Evolutionary conservation across 208 protist genomes (phyloP), one percentile per base, ranked within the genome.

Genomic region (Leishmania tropica): DNA sequence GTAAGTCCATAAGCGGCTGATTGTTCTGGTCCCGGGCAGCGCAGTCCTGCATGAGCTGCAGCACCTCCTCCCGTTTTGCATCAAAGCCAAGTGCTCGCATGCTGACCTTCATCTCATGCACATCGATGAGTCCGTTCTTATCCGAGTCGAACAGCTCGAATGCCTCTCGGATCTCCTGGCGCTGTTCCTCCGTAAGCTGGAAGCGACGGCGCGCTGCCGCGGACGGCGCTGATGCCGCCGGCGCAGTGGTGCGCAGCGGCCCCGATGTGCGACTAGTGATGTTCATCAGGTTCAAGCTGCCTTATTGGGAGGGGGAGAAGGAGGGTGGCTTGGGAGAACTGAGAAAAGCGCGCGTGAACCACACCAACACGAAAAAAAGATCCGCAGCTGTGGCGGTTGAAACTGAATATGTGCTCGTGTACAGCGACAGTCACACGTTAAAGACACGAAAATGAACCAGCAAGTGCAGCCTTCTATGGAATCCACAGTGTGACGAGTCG

Each of bases 71-170:
- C 75, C 99, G 99, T 90, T 99, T 99, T 13, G 95, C 98, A 80
- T 99, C 99, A 89, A 99, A 99, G 47, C 99, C 99, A 0, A 99
- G 90, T 24, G 99, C 99, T 51, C 99, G 95, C 98, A 99, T 99
- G 54, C 99, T 99, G 51, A 99, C 99, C 93, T 99, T 99, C 85
- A 99, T 96, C 92, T 99, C 99, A 77, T 99, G 99, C 28, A 94
- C 96, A 80, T 99, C 99, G 79, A 99, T 99, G 19, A 95, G 83
- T 54, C 97, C 97, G 75, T 97, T 96, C 80, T 98, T 98, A 81
- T 99, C 98, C 3, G 91, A 96, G 84, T 99, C 99, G 85, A 99
- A 99, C 37, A 99, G 92, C 84, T 99, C 99, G 87, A 99, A 99
- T 1, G 99, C 99, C 90, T 99, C 99, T 42, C 98, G 98, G 75